Percentiles rank a stretch among this genome's conserved stretches.
Conservation (phyloP, 192 early-diverging fungal species). For the Entomortierella lignicola region DNA sequence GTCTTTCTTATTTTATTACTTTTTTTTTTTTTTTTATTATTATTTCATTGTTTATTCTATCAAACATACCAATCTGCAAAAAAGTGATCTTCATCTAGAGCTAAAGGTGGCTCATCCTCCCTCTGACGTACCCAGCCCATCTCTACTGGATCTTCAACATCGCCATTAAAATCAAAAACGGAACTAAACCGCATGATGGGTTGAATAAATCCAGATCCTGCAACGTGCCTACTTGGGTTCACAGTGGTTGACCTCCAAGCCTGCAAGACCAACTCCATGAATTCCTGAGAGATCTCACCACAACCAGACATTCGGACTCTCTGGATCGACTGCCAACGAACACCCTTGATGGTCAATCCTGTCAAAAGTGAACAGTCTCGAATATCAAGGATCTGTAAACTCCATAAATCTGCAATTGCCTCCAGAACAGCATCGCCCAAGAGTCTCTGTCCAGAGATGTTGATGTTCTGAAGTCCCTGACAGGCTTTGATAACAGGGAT, state of each 20-base stretch:
- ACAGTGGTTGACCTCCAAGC: conserved; percentile 26
- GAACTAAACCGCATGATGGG: conserved; percentile 17
- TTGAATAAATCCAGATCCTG: background rate
- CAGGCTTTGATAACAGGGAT: conserved; percentile 50
- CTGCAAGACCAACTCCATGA: conserved; percentile 45
- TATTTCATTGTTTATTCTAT: too few relatives aligned
- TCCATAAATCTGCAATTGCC: conserved; percentile 44
- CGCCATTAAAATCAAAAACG: conserved; percentile 32
- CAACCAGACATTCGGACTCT: conserved; percentile 45
- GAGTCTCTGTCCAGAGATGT: conserved; percentile 31
- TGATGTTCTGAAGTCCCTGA: conserved; percentile 41
- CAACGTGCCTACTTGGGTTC: background rate
- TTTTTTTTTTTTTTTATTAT: background rate
- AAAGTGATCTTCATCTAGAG: conserved; percentile 50
- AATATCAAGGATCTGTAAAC: conserved; percentile 42
- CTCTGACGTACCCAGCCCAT: conserved; percentile 54
- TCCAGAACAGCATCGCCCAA: conserved; percentile 32
- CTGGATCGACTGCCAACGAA: conserved; percentile 48
- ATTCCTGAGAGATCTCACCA: conserved; percentile 45
- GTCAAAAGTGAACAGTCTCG: conserved; percentile 42
- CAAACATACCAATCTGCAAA: conserved; percentile 49
- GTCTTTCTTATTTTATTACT: background rate
- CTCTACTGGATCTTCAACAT: conserved; percentile 47
- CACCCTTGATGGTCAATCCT: conserved; percentile 29
- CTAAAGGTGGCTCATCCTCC: conserved; percentile 38